Conservation (phyloP, 768 basidiomycete genomes). For the Phylloporus arenicola region DNA sequence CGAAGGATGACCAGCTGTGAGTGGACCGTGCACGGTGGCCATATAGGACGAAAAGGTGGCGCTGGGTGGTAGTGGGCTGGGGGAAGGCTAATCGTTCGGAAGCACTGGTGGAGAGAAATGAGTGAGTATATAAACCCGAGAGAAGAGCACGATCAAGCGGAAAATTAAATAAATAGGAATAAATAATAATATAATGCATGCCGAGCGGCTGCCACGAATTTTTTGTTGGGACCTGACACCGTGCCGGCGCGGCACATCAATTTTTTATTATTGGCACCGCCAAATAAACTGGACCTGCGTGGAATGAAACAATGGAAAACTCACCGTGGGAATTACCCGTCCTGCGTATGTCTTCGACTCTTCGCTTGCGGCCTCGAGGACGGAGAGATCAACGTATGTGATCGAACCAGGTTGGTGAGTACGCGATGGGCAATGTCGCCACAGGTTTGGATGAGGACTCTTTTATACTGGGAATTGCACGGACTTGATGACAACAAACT, state of each 20-base stretch:
- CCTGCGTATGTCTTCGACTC: slow-evolving; percentile 18
- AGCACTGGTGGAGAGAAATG: slow-evolving; percentile 7
- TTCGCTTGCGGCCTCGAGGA: slow-evolving; percentile 34
- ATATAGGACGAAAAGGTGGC: slow-evolving; percentile 25
- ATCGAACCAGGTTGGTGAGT: slow-evolving; percentile 11
- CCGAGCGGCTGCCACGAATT: slow-evolving; percentile 20
- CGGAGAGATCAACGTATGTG: slow-evolving; percentile 18
- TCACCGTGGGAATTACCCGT: slow-evolving; percentile 24
- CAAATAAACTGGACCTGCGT: slow-evolving; percentile 15
- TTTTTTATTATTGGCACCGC: slow-evolving; percentile 28
- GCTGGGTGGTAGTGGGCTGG: slow-evolving; percentile 2
- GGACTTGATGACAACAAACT: slow-evolving; percentile 10
- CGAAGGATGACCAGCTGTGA: slow-evolving; percentile 24
- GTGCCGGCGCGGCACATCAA: slow-evolving; percentile 22
- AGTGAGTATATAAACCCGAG: slow-evolving; percentile 22
- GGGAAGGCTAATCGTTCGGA: slow-evolving; percentile 16
- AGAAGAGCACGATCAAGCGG: neutral
- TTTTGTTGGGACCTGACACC: slow-evolving; percentile 18
- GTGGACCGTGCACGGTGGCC: slow-evolving; percentile 31
- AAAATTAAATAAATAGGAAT: neutral
- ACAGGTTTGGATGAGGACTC: slow-evolving; percentile 8
- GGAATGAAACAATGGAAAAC: slow-evolving; percentile 30
- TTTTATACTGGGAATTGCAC: slow-evolving; percentile 19
- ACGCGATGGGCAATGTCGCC: neutral
- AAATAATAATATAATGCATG: slow-evolving; percentile 19